Base-by-base conservation (phyloP, 352 stramenopile species). In the Phytophthora palmivora region DNA sequence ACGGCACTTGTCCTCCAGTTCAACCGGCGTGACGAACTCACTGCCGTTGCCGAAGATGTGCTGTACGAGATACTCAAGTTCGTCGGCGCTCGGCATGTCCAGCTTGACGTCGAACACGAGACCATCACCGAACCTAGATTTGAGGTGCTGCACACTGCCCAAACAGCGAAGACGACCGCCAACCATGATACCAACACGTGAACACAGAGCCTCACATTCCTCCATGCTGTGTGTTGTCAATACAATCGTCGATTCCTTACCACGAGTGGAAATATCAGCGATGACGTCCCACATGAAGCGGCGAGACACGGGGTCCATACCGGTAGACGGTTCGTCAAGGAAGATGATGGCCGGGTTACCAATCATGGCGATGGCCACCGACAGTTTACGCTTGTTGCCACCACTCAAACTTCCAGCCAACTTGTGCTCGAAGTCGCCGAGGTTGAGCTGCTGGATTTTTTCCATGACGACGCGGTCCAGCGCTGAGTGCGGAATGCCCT, bases 381-480 rank as follows among this genome's bases (percentile, higher is more conserved):
- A 97, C 11, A 99, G 72, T 32, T 96, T 95, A 37, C 96, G 80
- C 61, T 99, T 98, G 78, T 98, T 98, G 34, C 95, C 94, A 45
- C 92, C 92, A 16, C 81, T 94, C 9, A 96, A 82, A n/a, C 72
- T 79, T 6, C 76, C 74, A 1, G 83, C 77, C 43, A 89, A 59
- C 43, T 96, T 95, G 72, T 95, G 30, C 19, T 89, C 81, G 56
- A 94, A 97, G 54, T 81, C 63, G 4, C 56, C 60, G 14, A 97
- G 67, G 46, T 94, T 94, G 57, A 98, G 72, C 51, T 97, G 68
- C 2, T 81, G 44, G 47, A 97, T 92, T 28, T 92, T 88, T 19
- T 82, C 67, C 26, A 54, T 62, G 9, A 98, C 84, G 16, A 84
- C 88, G 10, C 54, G 34, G 32, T 89, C 38, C 9, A 96, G 7